A percentile compares a stretch with the other conserved stretches of the same genome.
phyloP scores from a whole-genome alignment of 129 eudicot genomes.

The Artemisia argyi region DNA sequence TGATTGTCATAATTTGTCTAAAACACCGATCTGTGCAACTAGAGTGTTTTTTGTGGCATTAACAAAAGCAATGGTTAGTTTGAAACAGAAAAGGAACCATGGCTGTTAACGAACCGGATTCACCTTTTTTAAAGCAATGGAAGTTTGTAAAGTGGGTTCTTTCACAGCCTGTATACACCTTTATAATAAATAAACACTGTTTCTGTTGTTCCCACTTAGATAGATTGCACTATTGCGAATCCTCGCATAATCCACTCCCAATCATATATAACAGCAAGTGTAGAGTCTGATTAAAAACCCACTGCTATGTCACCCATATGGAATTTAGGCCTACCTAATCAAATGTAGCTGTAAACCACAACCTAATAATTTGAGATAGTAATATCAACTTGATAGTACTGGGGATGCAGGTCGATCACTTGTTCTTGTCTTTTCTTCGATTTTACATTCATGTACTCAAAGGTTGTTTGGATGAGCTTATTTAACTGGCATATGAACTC shows the following conservation, averaged over 20 bases:
- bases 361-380: no score
- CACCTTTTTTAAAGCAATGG: not conserved
- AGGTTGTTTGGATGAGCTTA: no score
- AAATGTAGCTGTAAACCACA: no score
- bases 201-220: not conserved
- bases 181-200: not conserved
- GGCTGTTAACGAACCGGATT: slow-evolving; percentile 12
- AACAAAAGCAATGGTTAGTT: slow-evolving; percentile 10
- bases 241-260: slow-evolving; percentile 20
- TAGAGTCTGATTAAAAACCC: not conserved
- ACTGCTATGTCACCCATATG: no score
- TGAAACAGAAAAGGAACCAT: slow-evolving; percentile 4
- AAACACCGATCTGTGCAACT: not conserved
- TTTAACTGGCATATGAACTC: no score
- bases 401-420: no score
- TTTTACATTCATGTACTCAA: no score
- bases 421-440: no score
- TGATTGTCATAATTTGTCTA: not conserved
- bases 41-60: not conserved
- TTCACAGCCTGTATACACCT: slow-evolving; percentile 15
- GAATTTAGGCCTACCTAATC: no score
- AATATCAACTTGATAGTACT: no score
- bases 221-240: not conserved
- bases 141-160: slow-evolving; percentile 21
- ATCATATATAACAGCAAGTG: slow-evolving; percentile 12